These are phyloP conservation scores for Singerocomus inundabilis DNA, from an alignment of 1,284 basidiomycete genomes.

Conservation along the genomic window DNA sequence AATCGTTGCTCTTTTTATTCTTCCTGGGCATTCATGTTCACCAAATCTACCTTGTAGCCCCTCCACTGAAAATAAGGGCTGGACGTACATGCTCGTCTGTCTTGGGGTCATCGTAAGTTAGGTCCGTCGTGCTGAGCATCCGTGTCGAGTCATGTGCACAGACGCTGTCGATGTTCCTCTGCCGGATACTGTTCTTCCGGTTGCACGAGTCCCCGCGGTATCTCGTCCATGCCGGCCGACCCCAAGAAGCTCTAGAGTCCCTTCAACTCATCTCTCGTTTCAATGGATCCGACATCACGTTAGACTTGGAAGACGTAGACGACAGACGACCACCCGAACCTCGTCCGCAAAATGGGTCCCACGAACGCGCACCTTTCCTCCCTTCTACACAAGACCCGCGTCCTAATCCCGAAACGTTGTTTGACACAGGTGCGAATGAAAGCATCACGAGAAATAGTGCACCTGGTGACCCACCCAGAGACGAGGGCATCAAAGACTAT, in stretches of 20 bases:
- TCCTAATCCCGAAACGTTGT: constrained; percentile 2
- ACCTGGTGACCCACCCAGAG: constrained; percentile 11
- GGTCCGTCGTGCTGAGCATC: not conserved
- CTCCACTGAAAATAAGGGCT: constrained; percentile 72
- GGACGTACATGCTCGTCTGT: constrained; percentile 77
- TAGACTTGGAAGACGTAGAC: constrained; percentile 72
- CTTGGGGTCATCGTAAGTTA: constrained; percentile 69
- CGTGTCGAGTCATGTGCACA: constrained; percentile 33
- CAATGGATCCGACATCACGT: constrained; percentile 70
- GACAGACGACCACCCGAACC: constrained; percentile 40
- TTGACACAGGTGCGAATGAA: constrained; percentile 8
- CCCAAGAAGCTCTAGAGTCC: constrained; percentile 78
- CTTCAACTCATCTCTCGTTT: constrained; percentile 81
- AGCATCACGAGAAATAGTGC: constrained; percentile 12
- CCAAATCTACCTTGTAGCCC: constrained; percentile 57
- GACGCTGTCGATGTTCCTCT: constrained; percentile 86
- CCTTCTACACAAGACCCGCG: constrained; percentile 19
- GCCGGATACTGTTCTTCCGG: constrained; percentile 85
- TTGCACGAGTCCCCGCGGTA: constrained; percentile 93
- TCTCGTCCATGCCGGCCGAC: constrained; percentile 81
- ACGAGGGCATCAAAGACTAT: constrained; percentile 36
- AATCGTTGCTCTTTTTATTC: constrained; percentile 70
- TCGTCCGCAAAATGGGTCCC: constrained; percentile 12
- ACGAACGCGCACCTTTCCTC: constrained; percentile 33
- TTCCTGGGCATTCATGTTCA: constrained; percentile 77